A percentile compares a stretch with the other conserved stretches of the same genome.
Evolutionary conservation across 306 rosid genomes (phyloP).

Genomic region (Rubus idaeus): DNA sequence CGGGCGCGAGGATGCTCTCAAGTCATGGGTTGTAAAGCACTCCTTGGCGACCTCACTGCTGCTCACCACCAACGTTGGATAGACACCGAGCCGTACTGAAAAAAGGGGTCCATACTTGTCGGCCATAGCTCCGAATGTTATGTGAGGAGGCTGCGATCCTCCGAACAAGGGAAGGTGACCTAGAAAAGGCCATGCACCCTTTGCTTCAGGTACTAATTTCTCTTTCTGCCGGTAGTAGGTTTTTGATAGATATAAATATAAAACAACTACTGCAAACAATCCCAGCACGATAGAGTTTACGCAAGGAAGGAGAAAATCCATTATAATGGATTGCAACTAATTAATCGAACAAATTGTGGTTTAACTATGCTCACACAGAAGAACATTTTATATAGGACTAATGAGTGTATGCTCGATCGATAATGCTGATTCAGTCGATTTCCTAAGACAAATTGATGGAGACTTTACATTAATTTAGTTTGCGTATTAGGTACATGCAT

Average conservation of each 20-base stretch:
- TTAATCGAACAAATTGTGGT: neutral
- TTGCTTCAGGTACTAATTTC: neutral
- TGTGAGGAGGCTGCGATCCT: constrained; percentile 1
- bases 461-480: neutral
- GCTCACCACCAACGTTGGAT: constrained; percentile 2
- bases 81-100: neutral
- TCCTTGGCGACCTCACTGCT: neutral
- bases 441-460: neutral
- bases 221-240: neutral
- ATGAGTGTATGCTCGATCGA: neutral
- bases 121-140: neutral
- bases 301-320: neutral
- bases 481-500: neutral
- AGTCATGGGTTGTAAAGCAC: neutral
- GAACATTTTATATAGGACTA: neutral
- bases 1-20: neutral
- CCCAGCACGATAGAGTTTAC: neutral
- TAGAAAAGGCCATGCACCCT: neutral
- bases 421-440: neutral
- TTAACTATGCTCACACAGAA: neutral
- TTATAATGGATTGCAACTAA: neutral
- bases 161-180: neutral
- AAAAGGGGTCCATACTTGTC: neutral
- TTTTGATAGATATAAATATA: neutral
- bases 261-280: neutral